Percentiles rank a stretch among this genome's conserved stretches.
Evolutionary conservation across 371 early-diverging fungal species (phyloP).

Genomic region (Mucor velutinosus): DNA sequence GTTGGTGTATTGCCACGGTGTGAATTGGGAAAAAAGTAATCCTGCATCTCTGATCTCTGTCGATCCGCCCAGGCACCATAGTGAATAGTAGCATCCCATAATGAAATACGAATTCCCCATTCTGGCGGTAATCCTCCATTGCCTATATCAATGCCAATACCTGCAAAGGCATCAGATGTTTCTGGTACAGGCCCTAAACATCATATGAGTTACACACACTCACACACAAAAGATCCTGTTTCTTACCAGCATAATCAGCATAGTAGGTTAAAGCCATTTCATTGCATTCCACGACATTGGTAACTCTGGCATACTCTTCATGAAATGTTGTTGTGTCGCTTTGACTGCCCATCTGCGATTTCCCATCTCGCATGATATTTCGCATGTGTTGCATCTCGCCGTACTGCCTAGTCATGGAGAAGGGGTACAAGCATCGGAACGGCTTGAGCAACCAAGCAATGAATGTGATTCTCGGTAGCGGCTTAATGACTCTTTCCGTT

Average conservation of each 20-base stretch:
- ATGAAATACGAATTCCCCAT: conserved; percentile 70
- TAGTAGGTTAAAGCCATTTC: conserved; percentile 67
- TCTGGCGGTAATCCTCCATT: conserved; percentile 72
- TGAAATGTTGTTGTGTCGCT: conserved; percentile 44
- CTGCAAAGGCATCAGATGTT: conserved; percentile 19
- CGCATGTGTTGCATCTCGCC: conserved; percentile 51
- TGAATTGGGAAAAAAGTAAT: conserved; percentile 76
- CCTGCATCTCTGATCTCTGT: conserved; percentile 71
- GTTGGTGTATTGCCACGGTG: conserved; percentile 62
- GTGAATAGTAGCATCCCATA: conserved; percentile 64
- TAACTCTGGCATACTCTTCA: conserved; percentile 77
- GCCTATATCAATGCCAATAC: conserved; percentile 51
- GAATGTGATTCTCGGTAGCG: not conserved
- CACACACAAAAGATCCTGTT: not conserved
- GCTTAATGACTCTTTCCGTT: not conserved
- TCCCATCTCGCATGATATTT: conserved; percentile 51
- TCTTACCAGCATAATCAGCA: conserved; percentile 70
- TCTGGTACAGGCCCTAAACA: conserved; percentile 52
- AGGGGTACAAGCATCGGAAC: conserved; percentile 19
- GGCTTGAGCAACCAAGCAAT: conserved; percentile 7
- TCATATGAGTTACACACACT: conserved; percentile 9
- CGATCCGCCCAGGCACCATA: conserved; percentile 92
- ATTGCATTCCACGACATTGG: conserved; percentile 67
- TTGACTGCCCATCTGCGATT: conserved; percentile 20
- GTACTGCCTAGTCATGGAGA: conserved; percentile 27